Base-by-base conservation (phyloP, 352 stramenopile genomes). In the Labyrinthula sp. region DNA sequence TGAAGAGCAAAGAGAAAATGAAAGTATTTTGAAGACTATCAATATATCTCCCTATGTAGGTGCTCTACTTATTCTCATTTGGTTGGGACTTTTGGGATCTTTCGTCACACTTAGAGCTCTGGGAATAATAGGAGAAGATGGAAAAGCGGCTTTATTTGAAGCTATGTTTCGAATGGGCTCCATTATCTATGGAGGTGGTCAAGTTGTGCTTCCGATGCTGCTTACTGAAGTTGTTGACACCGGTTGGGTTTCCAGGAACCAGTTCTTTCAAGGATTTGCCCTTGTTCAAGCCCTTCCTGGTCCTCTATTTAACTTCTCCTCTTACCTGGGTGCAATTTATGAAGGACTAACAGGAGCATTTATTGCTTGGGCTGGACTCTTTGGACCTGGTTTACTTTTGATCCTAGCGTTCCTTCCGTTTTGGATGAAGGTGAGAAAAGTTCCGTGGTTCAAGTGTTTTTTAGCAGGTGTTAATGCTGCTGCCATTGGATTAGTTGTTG, bases 251-350 rank as follows among this genome's bases (percentile, higher is more conserved):
- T 77, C 75, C 12, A 77, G 89, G 45, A 69, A 86, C 20, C 65
- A 89, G 57, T 94, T 92, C 45, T 71, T 89, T 24, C 67, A 85
- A 40, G 82, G 82, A 17, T 77, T 94, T 36, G 82, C 76, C 30
- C 58, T 94, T 12, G 73, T 86, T 5, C 80, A 94, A 58, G 77
- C 72, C 12, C 69, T 92, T 38, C 80, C 82, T 8, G 82, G 82
- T 0, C 80, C 82, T 2, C 59, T 92, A 4, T 93, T 93, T 65
- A 94, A 94, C 67, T 89, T 94, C 45, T 76, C 79, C 36, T 60
- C 77, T 3, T 94, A 89, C 58, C 59, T 93, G 1, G 82, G 82
- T 4, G 69, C 65, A 14, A 68, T 89, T 22, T 73, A 80, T 31
- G 70, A 74, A 38, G 78, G 79, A 1, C 58, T 89, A 15, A 45